These are phyloP conservation scores for Dioszegia aurantiaca DNA, from an alignment of 768 basidiomycete species.

Conservation along the genomic window DNA sequence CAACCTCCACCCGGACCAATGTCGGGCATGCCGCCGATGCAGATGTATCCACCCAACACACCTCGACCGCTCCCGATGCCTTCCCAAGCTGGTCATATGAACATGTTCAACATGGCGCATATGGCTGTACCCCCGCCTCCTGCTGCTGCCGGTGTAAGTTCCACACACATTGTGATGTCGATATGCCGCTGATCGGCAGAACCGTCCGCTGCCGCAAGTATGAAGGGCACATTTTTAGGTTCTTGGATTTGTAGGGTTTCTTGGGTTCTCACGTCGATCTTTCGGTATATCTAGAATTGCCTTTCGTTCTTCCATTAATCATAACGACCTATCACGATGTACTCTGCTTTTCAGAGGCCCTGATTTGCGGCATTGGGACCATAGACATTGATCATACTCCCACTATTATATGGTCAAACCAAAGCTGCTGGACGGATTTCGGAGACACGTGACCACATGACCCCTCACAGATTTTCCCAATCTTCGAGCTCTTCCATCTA, in stretches of 20 bases:
- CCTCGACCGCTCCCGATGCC: conserved; percentile 23
- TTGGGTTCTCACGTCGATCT: too few species aligned
- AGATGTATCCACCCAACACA: background rate
- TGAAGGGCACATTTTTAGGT: background rate
- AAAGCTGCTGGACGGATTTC: too few species aligned
- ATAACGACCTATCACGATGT: background rate
- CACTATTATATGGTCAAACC: too few species aligned
- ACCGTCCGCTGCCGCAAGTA: conserved; percentile 29
- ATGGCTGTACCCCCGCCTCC: conserved; percentile 28
- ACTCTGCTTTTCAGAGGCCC: too few species aligned
- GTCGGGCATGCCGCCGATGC: conserved; percentile 16
- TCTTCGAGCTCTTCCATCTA: background rate
- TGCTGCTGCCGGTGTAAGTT: conserved; percentile 20
- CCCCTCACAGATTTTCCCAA: background rate
- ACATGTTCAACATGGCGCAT: conserved; percentile 12
- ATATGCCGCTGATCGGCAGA: conserved; percentile 17
- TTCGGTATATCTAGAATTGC: too few species aligned
- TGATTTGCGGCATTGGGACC: too few species aligned
- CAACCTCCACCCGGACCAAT: conserved; percentile 21
- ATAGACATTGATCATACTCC: too few species aligned
- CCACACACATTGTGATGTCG: background rate
- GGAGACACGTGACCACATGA: too few species aligned
- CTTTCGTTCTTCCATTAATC: too few species aligned
- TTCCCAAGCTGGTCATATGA: conserved; percentile 8
- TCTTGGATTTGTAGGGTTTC: background rate